Base-by-base conservation (phyloP, 2,329 filamentous ascomycete genomes). In the Xylaria sp. region DNA sequence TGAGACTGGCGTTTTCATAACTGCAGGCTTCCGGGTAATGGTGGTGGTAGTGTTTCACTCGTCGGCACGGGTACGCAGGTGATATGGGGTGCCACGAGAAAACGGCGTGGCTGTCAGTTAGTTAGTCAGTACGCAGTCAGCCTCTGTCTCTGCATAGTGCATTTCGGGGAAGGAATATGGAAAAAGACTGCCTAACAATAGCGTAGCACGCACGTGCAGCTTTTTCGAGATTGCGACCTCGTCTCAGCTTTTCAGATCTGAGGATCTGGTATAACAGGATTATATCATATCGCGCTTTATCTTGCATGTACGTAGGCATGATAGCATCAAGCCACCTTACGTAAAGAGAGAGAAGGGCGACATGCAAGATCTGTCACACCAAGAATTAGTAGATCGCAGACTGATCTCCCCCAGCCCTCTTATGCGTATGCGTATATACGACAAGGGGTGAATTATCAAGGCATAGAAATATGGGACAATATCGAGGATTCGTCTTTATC, bases 101-200 rank as follows among this genome's bases (percentile, higher is more conserved):
- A 53, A 38, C 40, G 17, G 31, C 40, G 40, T 59, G 33, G 57
- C 15, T 28, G n/a, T n/a, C n/a, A n/a, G n/a, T n/a, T n/a, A n/a
- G n/a, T n/a, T n/a, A n/a, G n/a, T n/a, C n/a, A n/a, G n/a, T n/a
- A n/a, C n/a, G n/a, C n/a, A n/a, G n/a, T n/a, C n/a, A n/a, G n/a
- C n/a, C n/a, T 31, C 28, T 19, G 19, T 28, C 21, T 51, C 12
- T 40, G 9, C 49, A 25, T 3, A 25, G 17, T 25, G 2, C 9
- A 45, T 38, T 25, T 8, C 12, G 19, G 12, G 21, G 25, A 3
- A 25, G n/a, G n/a, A 3, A 7, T n/a, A 46, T 11, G 28, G n/a
- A 6, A n/a, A 25, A 25, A 19, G 31, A 12, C 42, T 33, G n/a
- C n/a, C n/a, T n/a, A 14, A 21, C 21, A 19, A 19, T 43, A 45